These are phyloP conservation scores for Skeletonema potamos DNA, from an alignment of 108 stramenopile species.

Conservation along the genomic window DNA sequence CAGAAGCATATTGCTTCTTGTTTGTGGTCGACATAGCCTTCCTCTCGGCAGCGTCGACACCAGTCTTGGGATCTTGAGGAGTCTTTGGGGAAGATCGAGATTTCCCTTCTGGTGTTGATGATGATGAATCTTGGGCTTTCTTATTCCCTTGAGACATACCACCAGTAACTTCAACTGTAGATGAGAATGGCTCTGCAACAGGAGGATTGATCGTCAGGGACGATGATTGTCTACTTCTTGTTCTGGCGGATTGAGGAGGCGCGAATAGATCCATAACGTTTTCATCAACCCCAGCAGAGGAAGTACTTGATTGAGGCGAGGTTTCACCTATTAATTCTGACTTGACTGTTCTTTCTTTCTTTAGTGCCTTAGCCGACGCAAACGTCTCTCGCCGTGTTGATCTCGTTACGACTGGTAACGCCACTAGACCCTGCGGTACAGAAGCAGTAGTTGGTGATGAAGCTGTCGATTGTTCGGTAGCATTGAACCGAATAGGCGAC, in stretches of 20 bases:
- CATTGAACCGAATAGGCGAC: not conserved
- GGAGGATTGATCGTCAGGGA: not conserved
- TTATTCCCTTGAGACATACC: not conserved
- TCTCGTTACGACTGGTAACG: constrained; percentile 1
- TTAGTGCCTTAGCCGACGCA: not conserved
- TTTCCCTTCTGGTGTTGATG: not conserved
- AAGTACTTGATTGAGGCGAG: not conserved
- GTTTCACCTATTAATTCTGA: not conserved
- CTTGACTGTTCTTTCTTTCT: not conserved
- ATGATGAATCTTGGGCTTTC: not conserved
- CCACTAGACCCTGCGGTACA: not conserved
- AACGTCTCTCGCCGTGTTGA: constrained; percentile 2
- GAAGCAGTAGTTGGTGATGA: not conserved
- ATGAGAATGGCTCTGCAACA: not conserved
- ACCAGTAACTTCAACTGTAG: not conserved
- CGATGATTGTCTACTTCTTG: not conserved
- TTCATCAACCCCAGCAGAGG: not conserved
- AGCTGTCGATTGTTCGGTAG: not conserved
- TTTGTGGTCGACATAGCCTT: constrained; percentile 25
- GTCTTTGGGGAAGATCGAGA: not conserved
- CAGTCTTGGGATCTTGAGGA: not conserved
- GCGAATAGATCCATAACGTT: constrained; percentile 27
- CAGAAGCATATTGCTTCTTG: constrained; percentile 4
- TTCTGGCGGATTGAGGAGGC: constrained; percentile 5
- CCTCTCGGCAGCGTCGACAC: not conserved